Base-by-base conservation (phyloP, 768 basidiomycete genomes). In the Tricholoma flavovirens region DNA sequence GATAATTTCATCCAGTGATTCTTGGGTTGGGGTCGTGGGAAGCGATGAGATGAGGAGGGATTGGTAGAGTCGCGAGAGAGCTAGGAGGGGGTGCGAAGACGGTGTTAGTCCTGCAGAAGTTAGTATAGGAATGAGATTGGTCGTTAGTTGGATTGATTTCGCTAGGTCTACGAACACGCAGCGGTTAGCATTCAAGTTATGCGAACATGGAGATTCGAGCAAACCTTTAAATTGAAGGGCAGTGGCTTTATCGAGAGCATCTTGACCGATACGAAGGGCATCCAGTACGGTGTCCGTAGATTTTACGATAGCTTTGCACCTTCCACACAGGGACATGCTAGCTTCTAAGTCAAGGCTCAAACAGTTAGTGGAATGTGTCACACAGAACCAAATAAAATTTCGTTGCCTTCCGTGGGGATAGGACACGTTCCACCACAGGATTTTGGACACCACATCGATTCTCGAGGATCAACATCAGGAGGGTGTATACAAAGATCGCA, bases 71-170 rank as follows among this genome's bases (percentile, higher is more conserved):
- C 88, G 83, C 2, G 80, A 73, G 3, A 95, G 73, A 0, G 83
- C 86, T 11, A 93, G 81, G 12, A 92, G 80, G 1, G 94, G 95
- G 62, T 96, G 85, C 0, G 85, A 77, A 0, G 87, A 81, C 0
- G 86, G 80, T 0, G 86, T 77, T 7, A 90, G 64, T 1, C 80
- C 79, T 1, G 78, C 79, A 0, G 83, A 82, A 1, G 70, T 68
- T 21, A 94, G 73, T 43, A 88, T 79, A 0, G 83, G 82, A 45
- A 89, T 76, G 15, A 90, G 76, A 45, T 87, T 83, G 0, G 78
- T 77, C 0, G 87, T 84, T 26, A 89, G 73, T 51, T 80, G 83
- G 7, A 71, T 71, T 0, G 88, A 79, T 61, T 83, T 82, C 17
- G 65, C 63, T 4, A 80, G 74, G 64, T 89, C 90, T 90, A 43